A percentile compares a stretch with the other conserved stretches of the same genome.
These are phyloP conservation scores for Malus domestica DNA, from an alignment of 306 rosid genomes.

Conservation along the genomic window DNA sequence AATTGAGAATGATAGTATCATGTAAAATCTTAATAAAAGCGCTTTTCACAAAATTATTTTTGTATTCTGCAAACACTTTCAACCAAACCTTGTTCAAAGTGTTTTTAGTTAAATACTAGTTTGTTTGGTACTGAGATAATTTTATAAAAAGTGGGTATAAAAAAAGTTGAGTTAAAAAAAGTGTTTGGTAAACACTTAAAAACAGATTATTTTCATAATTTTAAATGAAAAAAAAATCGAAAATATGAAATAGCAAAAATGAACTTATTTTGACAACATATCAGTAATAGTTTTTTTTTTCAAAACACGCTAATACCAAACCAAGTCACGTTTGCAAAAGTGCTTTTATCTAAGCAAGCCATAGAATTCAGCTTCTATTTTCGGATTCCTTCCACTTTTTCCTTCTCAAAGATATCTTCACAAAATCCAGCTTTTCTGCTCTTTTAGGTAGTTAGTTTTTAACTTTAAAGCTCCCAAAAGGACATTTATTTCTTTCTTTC, in stretches of 20 bases:
- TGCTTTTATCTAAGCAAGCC: background rate
- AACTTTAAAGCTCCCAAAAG: background rate
- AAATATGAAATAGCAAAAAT: too few relatives aligned
- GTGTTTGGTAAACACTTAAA: too few relatives aligned
- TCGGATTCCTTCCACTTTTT: conserved; percentile 3
- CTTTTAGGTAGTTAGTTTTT: background rate
- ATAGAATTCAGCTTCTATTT: background rate
- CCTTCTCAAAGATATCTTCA: background rate
- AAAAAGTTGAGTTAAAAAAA: too few relatives aligned
- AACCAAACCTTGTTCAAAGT: background rate
- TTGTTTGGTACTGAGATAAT: too few relatives aligned
- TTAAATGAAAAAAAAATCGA: too few relatives aligned
- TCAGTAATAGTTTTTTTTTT: too few relatives aligned
- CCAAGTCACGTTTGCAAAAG: background rate
- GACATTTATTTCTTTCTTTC: background rate
- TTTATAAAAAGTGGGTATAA: too few relatives aligned
- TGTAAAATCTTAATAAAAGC: too few relatives aligned
- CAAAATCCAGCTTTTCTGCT: conserved; percentile 1
- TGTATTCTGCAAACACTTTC: background rate
- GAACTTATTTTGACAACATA: too few relatives aligned
- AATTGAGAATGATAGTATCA: too few relatives aligned
- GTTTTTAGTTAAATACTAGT: background rate
- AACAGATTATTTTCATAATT: too few relatives aligned
- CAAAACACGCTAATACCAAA: too few relatives aligned
- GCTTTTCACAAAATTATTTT: background rate